These are phyloP conservation scores for Nyctanthes arbortristis DNA, from an alignment of 257 asterid species.

Conservation along the genomic window DNA sequence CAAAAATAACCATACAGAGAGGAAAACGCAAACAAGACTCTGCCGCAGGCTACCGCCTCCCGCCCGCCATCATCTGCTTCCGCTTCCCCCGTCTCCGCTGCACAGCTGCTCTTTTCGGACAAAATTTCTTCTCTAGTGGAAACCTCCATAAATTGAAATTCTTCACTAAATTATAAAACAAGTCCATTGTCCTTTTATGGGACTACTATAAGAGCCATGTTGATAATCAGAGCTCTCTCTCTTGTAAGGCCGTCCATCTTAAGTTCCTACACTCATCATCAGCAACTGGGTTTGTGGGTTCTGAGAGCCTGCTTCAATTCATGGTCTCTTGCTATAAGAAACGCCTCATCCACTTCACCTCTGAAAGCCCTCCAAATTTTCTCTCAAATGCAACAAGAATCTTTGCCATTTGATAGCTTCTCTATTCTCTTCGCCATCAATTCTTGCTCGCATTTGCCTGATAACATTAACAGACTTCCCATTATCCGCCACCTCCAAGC, in stretches of 20 bases:
- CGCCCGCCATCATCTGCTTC: too few relatives aligned
- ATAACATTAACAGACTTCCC: constrained; percentile 21
- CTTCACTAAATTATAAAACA: too few relatives aligned
- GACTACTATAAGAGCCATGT: not conserved
- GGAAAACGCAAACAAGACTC: too few relatives aligned
- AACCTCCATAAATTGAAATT: too few relatives aligned
- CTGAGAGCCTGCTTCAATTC: constrained; percentile 33
- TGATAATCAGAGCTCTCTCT: constrained; percentile 2
- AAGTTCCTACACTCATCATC: constrained; percentile 3
- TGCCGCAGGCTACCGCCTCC: too few relatives aligned
- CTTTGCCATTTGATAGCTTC: constrained; percentile 39
- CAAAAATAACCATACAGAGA: too few relatives aligned
- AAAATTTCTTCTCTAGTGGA: too few relatives aligned
- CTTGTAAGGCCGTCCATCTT: not conserved
- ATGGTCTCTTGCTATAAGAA: constrained; percentile 39
- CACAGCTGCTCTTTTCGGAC: too few relatives aligned
- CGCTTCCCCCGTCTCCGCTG: too few relatives aligned
- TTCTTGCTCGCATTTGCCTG: constrained; percentile 40
- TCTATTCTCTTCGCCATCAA: constrained; percentile 49
- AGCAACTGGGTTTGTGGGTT: not conserved
- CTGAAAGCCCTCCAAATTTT: constrained; percentile 42
- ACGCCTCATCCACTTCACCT: constrained; percentile 46
- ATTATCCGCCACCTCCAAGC: constrained; percentile 56
- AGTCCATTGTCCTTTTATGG: not conserved
- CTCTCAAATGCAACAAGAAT: constrained; percentile 47